Evolutionary conservation across 2,329 filamentous ascomycete genomes (phyloP).

Genomic region (Setomelanomma holmii): DNA sequence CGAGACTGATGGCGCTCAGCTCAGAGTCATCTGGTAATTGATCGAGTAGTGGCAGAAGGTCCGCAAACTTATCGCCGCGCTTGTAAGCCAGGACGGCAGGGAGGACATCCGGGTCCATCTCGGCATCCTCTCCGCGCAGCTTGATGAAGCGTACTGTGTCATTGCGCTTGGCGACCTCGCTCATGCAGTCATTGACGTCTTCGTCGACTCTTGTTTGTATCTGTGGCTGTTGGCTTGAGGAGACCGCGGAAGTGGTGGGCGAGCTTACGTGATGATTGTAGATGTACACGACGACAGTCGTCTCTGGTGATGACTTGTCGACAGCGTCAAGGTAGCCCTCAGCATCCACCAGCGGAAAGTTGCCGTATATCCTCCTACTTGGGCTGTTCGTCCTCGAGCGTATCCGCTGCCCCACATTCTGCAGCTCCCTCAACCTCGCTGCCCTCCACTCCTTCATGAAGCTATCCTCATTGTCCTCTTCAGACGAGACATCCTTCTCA

Average conservation of each 20-base stretch:
- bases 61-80: constrained; percentile 88
- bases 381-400: constrained; percentile 74
- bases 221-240: background rate
- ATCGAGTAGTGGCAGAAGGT: constrained; percentile 83
- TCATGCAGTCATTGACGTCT: constrained; percentile 79
- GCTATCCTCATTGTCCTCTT: constrained; percentile 74
- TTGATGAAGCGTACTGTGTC: constrained; percentile 84
- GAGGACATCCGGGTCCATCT: constrained; percentile 88
- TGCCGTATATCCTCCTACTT: constrained; percentile 78
- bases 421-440: constrained; percentile 76
- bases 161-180: constrained; percentile 74
- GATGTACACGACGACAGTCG: constrained; percentile 90
- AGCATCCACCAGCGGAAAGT: constrained; percentile 83
- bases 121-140: constrained; percentile 88
- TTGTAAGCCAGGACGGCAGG: constrained; percentile 90
- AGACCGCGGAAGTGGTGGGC: background rate
- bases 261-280: constrained; percentile 80
- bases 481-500: constrained; percentile 56
- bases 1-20: constrained; percentile 61
- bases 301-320: constrained; percentile 83
- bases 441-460: constrained; percentile 90
- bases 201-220: constrained; percentile 77
- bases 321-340: constrained; percentile 94
- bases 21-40: constrained; percentile 74
- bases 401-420: constrained; percentile 66